phyloP scores from a whole-genome alignment of 345 rosid genomes.

The Clausena lansium region DNA sequence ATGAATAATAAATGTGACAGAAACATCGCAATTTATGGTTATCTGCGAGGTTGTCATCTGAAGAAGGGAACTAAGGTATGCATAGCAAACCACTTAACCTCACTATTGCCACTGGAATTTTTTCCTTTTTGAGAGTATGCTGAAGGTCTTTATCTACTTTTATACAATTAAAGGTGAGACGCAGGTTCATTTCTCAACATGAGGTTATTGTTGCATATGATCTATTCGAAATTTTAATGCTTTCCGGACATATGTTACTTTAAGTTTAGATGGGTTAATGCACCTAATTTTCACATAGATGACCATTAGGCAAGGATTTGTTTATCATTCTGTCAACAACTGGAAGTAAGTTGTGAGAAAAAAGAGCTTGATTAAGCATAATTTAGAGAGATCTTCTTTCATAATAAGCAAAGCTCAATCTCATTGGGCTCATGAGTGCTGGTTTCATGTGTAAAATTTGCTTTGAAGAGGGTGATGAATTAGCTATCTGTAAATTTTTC shows the following conservation, averaged over 20 bases:
- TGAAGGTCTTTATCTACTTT: neutral
- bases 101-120: neutral
- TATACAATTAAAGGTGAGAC: neutral
- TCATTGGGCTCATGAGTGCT: neutral
- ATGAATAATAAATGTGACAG: constrained; percentile 79
- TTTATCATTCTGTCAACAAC: neutral
- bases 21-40: constrained; percentile 80
- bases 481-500: neutral
- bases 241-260: neutral
- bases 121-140: neutral
- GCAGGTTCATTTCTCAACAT: neutral
- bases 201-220: neutral
- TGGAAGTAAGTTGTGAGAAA: neutral
- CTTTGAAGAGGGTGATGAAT: neutral
- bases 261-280: neutral
- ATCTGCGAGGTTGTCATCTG: constrained; percentile 62
- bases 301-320: neutral
- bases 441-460: neutral
- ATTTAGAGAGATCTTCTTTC: neutral
- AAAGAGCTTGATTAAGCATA: neutral
- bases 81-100: constrained; percentile 9
- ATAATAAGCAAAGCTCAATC: neutral
- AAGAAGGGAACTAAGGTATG: constrained; percentile 55
- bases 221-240: neutral
- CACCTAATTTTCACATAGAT: neutral